These are phyloP conservation scores for Fusarium domesticum DNA, from an alignment of 2,329 filamentous ascomycete species.

Conservation along the genomic window DNA sequence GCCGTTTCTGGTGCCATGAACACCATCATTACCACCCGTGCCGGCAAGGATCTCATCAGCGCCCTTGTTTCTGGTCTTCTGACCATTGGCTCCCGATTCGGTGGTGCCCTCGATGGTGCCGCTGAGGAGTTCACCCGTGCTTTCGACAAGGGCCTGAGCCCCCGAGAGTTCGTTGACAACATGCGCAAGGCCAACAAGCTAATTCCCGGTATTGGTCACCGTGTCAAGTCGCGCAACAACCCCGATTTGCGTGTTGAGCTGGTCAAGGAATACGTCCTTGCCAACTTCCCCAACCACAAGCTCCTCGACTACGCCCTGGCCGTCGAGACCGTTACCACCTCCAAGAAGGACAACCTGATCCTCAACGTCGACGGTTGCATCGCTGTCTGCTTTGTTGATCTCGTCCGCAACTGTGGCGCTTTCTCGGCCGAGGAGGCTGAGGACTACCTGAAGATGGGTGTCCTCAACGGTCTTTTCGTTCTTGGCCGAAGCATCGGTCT, in stretches of 20 bases:
- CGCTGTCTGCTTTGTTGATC: slow-evolving; percentile 97
- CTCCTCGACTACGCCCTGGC: slow-evolving; percentile 98
- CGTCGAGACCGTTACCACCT: slow-evolving; percentile 96
- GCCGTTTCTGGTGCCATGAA: slow-evolving; percentile 99
- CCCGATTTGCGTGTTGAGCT: slow-evolving; percentile 99
- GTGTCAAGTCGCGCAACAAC: slow-evolving; percentile 99
- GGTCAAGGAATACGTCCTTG: slow-evolving; percentile 97
- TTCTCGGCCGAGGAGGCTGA: slow-evolving; percentile 96
- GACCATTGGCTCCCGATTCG: slow-evolving; percentile 96
- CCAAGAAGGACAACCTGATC: slow-evolving; percentile 99
- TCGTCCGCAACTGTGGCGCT: slow-evolving; percentile 95
- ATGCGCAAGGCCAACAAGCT: slow-evolving; percentile 99
- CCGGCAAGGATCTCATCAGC: slow-evolving; percentile 96
- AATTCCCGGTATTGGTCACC: slow-evolving; percentile 98
- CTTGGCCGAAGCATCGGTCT: slow-evolving; percentile 96
- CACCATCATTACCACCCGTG: slow-evolving; percentile 99
- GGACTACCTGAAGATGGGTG: slow-evolving; percentile 98
- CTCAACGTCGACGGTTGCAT: slow-evolving; percentile 98
- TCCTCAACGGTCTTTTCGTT: slow-evolving; percentile 98
- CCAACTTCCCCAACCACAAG: slow-evolving; percentile 97
- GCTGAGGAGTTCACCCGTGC: slow-evolving; percentile 98
- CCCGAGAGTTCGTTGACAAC: slow-evolving; percentile 96
- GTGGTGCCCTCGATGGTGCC: slow-evolving; percentile 95
- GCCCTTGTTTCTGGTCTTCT: slow-evolving; percentile 93
- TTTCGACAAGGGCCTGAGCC: slow-evolving; percentile 95